These are phyloP conservation scores for Epithele typhae DNA, from an alignment of 768 basidiomycete genomes.

Conservation along the genomic window DNA sequence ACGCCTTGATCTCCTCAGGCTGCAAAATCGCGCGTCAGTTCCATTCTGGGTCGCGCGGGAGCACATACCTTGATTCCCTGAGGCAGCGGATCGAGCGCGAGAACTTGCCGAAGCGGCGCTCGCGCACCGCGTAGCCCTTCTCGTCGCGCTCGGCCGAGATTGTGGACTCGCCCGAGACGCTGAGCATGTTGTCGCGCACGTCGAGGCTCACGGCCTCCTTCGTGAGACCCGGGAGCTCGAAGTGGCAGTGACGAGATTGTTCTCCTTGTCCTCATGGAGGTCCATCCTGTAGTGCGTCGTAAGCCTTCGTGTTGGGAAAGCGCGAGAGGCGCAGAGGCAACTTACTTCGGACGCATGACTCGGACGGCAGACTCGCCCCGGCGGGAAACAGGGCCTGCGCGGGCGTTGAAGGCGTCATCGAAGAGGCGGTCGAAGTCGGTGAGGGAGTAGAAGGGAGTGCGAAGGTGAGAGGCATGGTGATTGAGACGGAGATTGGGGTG, in stretches of 20 bases:
- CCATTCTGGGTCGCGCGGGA: not conserved
- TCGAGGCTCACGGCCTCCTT: constrained; percentile 46
- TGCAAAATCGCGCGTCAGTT: constrained; percentile 1
- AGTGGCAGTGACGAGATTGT: constrained; percentile 45
- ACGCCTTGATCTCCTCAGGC: constrained; percentile 34
- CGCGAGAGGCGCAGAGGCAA: not conserved
- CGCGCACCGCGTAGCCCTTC: constrained; percentile 37
- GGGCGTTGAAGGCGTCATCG: constrained; percentile 34
- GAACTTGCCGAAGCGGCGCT: constrained; percentile 47
- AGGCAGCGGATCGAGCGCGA: constrained; percentile 45
- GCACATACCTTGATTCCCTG: constrained; percentile 41
- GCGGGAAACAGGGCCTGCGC: constrained; percentile 11
- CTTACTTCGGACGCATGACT: constrained; percentile 16
- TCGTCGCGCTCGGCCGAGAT: constrained; percentile 30
- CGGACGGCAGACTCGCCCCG: constrained; percentile 5
- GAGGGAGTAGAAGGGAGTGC: constrained; percentile 31
- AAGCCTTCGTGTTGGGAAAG: not conserved
- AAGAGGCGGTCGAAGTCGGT: constrained; percentile 41
- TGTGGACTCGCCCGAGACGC: constrained; percentile 41
- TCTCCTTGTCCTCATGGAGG: constrained; percentile 38
- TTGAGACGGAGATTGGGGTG: too few relatives aligned
- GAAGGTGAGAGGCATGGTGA: constrained; percentile 33
- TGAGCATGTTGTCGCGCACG: constrained; percentile 42
- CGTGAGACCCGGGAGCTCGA: constrained; percentile 53
- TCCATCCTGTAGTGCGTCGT: constrained; percentile 34